These are phyloP conservation scores for Pichia rugopelliculosa DNA, from an alignment of 805 yeast genomes.

Conservation along the genomic window DNA sequence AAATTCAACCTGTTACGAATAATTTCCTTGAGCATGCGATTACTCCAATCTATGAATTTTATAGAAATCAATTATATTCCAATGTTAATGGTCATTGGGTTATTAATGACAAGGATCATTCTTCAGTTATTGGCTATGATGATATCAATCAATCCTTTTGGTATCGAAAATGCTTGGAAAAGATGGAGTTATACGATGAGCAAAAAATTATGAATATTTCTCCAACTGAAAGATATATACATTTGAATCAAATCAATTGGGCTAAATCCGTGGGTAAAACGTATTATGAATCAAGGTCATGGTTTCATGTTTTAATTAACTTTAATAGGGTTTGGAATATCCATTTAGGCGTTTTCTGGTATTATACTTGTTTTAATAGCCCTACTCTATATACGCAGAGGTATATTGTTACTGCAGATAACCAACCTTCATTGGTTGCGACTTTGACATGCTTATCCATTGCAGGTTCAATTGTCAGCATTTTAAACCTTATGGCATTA, in stretches of 20 bases:
- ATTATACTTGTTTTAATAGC: constrained; percentile 60
- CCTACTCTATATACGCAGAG: constrained; percentile 57
- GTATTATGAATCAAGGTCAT: constrained; percentile 63
- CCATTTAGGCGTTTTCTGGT: constrained; percentile 72
- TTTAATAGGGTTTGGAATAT: constrained; percentile 77
- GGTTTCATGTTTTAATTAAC: constrained; percentile 68
- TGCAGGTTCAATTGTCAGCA: constrained; percentile 57
- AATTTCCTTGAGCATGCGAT: constrained; percentile 60
- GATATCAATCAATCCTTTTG: constrained; percentile 86
- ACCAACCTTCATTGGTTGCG: constrained; percentile 53
- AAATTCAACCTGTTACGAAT: constrained; percentile 23
- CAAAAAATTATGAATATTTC: constrained; percentile 45
- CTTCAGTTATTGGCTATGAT: constrained; percentile 73
- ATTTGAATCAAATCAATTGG: constrained; percentile 58
- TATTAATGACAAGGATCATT: constrained; percentile 55
- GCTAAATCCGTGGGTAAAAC: constrained; percentile 62
- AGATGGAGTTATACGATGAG: constrained; percentile 39
- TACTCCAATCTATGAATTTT: constrained; percentile 64
- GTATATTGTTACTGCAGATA: constrained; percentile 46
- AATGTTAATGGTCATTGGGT: constrained; percentile 36
- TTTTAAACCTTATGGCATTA: constrained; percentile 50
- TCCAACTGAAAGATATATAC: constrained; percentile 46
- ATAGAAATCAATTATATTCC: constrained; percentile 47
- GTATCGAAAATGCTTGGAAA: constrained; percentile 64
- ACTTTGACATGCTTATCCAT: constrained; percentile 52